Evolutionary conservation across 345 rosid species (phyloP), one percentile per base, ranked within the genome.

Genomic region (Combretum micranthum): DNA sequence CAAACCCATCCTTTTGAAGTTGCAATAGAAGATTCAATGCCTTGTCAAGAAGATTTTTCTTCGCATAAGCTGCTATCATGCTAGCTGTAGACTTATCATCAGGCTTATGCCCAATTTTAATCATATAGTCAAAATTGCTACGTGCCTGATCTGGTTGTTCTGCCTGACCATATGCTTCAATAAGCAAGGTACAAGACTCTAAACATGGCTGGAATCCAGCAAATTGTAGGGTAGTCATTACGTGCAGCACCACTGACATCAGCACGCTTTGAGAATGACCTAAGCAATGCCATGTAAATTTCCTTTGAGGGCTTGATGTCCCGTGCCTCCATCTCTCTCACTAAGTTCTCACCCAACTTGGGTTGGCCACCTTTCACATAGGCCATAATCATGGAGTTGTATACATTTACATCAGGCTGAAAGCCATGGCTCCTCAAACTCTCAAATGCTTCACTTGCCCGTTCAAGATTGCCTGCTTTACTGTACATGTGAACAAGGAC

Each of bases 1-100:
- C 85, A 56, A 82, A 70, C 26, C 84, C 96, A 66, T 79, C 81
- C 76, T 78, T 83, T 87, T 93, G 90, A 49, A 85, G 88, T 71
- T 80, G 56, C 61, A 93, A 20, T 54, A 93, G 71, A 56, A 89
- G 82, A 47, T 69, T 55, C 65, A 87, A 75, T 42, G 96, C 99
- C 74, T 77, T 78, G 32, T 83, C 97, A 73, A 93, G 60, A 53
- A 68, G 70, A 75, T 82, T 89, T 61, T 59, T 75, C 67, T 77
- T 69, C 77, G 72, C 70, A 48, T 89, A 86, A 21, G 71, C 71
- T 3, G 57, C 39, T n/a, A 88, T 57, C 85, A 91, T 68, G 77
- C 64, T 69, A 42, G 88, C 83, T 25, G 77, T 65, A 67, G 79
- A 70, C 66, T 73, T 74, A 52, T 88, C 95, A 63, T 85, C 79